Percentiles rank a stretch among this genome's conserved stretches.
These are phyloP conservation scores for Fusarium domesticum DNA, from an alignment of 2,329 filamentous ascomycete species.

Conservation along the genomic window DNA sequence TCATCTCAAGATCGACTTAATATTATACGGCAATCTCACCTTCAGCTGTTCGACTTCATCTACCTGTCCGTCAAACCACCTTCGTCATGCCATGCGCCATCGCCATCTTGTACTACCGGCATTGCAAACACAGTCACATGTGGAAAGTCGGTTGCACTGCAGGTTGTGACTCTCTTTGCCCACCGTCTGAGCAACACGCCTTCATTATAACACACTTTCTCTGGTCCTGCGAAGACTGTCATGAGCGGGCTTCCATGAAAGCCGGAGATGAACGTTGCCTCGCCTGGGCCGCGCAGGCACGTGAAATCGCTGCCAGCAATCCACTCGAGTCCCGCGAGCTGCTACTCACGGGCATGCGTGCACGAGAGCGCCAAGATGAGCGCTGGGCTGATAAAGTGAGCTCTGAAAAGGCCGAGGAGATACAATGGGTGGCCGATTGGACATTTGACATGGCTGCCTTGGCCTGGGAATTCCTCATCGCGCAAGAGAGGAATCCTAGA, in stretches of 20 bases:
- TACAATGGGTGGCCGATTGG: constrained; percentile 29
- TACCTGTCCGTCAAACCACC: neutral
- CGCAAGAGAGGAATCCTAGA: neutral
- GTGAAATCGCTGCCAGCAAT: neutral
- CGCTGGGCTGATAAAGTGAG: constrained; percentile 5
- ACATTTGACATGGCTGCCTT: constrained; percentile 27
- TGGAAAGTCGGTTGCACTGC: constrained; percentile 30
- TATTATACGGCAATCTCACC: too few relatives aligned
- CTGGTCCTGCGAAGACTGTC: constrained; percentile 31
- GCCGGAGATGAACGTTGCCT: constrained; percentile 8
- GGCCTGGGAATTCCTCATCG: constrained; percentile 18
- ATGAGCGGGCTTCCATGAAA: constrained; percentile 2
- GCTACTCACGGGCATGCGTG: constrained; percentile 4
- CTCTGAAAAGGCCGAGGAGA: constrained; percentile 21
- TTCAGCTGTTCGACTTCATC: too few relatives aligned
- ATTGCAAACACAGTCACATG: constrained; percentile 28
- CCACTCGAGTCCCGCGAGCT: neutral
- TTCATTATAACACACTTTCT: constrained; percentile 25
- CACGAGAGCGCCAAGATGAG: constrained; percentile 9
- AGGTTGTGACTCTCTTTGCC: constrained; percentile 26
- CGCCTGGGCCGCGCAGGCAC: constrained; percentile 8
- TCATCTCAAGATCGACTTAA: too few relatives aligned
- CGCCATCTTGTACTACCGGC: constrained; percentile 24
- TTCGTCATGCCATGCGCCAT: constrained; percentile 32
- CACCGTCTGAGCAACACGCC: constrained; percentile 10